phyloP scores from a whole-genome alignment of 495 filamentous ascomycete genomes.

The Xylaria sp. region DNA sequence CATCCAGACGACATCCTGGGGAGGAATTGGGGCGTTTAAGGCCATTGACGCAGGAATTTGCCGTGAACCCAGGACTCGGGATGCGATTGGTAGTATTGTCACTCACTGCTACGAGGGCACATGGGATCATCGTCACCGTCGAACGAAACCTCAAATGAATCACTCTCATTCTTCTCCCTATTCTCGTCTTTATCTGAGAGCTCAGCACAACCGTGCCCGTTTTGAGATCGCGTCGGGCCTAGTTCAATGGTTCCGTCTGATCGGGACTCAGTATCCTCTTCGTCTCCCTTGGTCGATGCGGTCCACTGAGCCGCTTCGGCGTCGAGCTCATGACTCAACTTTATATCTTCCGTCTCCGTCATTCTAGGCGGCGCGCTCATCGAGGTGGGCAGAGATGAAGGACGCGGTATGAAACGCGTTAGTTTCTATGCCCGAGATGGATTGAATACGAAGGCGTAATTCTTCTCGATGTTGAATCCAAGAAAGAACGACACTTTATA shows the following conservation, averaged over 20 bases:
- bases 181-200: constrained; percentile 48
- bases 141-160: constrained; percentile 72
- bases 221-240: constrained; percentile 58
- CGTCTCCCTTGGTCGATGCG: not conserved
- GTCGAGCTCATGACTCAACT: not conserved
- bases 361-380: not conserved
- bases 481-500: not conserved
- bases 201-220: constrained; percentile 66
- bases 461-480: not conserved
- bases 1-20: not conserved
- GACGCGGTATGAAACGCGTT: not conserved
- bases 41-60: not conserved
- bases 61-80: not conserved
- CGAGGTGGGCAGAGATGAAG: not conserved
- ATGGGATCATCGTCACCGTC: constrained; percentile 73
- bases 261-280: not conserved
- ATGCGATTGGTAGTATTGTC: not conserved
- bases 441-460: not conserved
- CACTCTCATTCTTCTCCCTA: not conserved
- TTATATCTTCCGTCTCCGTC: not conserved
- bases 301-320: not conserved
- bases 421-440: not conserved
- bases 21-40: not conserved
- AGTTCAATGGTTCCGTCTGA: constrained; percentile 18
- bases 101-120: constrained; percentile 68